Base-by-base conservation (phyloP, 2,329 filamentous ascomycete species). In the Curvularia lunata region DNA sequence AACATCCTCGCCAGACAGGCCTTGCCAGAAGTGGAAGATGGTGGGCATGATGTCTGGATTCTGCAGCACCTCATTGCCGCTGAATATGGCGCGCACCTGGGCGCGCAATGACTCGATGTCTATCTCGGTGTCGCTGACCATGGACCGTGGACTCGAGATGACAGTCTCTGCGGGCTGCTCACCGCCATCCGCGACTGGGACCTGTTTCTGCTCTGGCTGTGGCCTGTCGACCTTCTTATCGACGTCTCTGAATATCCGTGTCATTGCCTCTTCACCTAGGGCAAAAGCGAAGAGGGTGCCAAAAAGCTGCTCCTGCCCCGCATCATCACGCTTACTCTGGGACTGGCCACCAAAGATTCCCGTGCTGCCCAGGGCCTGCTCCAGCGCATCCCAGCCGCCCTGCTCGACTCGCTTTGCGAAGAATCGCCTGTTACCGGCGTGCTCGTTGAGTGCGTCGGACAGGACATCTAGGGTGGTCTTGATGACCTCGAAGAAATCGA, bases 381-480 rank as follows among this genome's bases (percentile, higher is more conserved):
- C 88, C 53, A 97, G 75, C 7, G 87, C 85, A 63, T 87, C 83
- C 88, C 92, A 96, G 3, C 94, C 92, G 55, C 88, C 90, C 21
- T 86, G 88, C 57, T 91, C 85, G 28, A 96, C 86, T 64, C 87
- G 84, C 65, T 87, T 88, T 57, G 87, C 85, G 74, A 98, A 98
- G 79, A 94, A 97, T 66, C 91, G 86, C 70, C 89, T 86, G 77
- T 98, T 99, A 19, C 93, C 94, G 46, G 89, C 84, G 75, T 98
- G 92, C 45, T 87, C 87, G 52, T 87, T 85, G 64, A 99, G 84
- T 13, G 88, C 87, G 47, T 89, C 88, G 1, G 90, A 88, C 27
- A 98, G 79, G 13, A 95, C 86, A 30, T 86, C 86, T 38, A 95
- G 80, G n/a, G 90, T 84, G 8, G 84, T 84, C 69, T 92, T 86